Evolutionary conservation across 202 grass and related monocot species (phyloP), one percentile per base, ranked within the genome.

Genomic region (Miscanthus sacchariflorus): DNA sequence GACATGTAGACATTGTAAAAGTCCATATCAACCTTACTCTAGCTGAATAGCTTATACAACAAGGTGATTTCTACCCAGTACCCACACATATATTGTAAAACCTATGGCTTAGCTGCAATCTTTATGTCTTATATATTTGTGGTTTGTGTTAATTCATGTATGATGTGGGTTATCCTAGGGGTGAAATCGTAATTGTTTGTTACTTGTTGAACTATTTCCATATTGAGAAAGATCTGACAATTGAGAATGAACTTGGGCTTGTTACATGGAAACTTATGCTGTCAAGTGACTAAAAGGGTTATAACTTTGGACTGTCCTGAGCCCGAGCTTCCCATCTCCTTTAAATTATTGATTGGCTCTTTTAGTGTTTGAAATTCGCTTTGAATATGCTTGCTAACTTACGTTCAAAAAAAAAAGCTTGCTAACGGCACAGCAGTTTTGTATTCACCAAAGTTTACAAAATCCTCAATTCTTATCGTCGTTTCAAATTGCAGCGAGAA

Each of bases 401-500:
- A 30, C 28, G 28, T 30, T 30, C 28, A 30, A 30, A 30, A 30
- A 30, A 30, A 30, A 30, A 30, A 30, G 28, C 50, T 24, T 54
- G 38, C 50, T 42, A 6, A 43, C 50, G 64, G 40, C 17, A 10
- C 19, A 28, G 3, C 45, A 74, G 33, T 36, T 79, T 77, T 79
- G 66, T 24, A 12, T 65, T 46, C 9, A 11, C 8, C 46, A 30
- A 9, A 76, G 21, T 12, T 49, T 78, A 63, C 24, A 42, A 27
- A 70, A 76, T 68, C 17, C 18, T 27, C 12, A 25, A 80, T 30
- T 76, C 28, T 76, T 58, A 21, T 86, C 12, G 13, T 73, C 11
- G 12, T 66, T 70, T 52, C 13, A 54, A 73, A 73, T 68, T 87
- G 24, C 70, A 88, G 81, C 52, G 80, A 78, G 90, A 85, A 28